Percentiles rank a stretch among this genome's conserved stretches.
Conservation (phyloP, 257 asterid species). For the Fraxinus excelsior region DNA sequence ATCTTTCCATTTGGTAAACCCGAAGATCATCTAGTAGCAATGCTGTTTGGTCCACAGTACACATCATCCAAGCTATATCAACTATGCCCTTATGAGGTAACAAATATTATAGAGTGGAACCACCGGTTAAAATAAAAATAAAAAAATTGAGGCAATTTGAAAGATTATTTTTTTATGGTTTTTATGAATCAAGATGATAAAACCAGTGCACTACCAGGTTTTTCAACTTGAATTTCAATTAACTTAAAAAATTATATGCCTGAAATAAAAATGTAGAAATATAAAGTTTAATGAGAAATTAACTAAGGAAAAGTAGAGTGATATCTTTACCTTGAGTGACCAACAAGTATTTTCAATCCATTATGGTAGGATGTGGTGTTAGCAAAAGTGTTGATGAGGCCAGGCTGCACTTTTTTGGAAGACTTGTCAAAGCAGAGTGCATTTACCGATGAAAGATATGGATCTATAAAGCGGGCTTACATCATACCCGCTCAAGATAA, state of each 20-base stretch:
- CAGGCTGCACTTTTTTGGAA: constrained; percentile 38
- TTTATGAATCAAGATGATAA: too few relatives aligned
- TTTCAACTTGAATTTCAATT: too few relatives aligned
- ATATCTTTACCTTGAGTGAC: too few relatives aligned
- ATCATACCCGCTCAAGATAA: constrained; percentile 41
- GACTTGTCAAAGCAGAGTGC: constrained; percentile 38
- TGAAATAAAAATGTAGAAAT: too few relatives aligned
- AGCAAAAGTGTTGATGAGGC: constrained; percentile 46
- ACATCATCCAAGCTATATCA: constrained; percentile 41
- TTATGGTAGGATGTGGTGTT: constrained; percentile 50
- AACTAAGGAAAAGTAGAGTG: too few relatives aligned
- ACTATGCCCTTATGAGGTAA: constrained; percentile 43
- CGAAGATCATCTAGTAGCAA: constrained; percentile 38
- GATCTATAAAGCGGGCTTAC: constrained; percentile 49
- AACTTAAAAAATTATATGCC: too few relatives aligned
- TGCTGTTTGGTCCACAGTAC: constrained; percentile 45
- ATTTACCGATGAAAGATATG: constrained; percentile 44
- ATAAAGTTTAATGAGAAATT: too few relatives aligned
- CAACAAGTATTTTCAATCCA: too few relatives aligned
- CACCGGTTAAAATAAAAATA: neutral
- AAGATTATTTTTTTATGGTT: too few relatives aligned
- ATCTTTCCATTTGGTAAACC: constrained; percentile 34
- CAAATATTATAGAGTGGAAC: neutral
- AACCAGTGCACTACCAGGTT: too few relatives aligned
- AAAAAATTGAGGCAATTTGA: too few relatives aligned